Evolutionary conservation across 1,284 basidiomycete genomes (phyloP).

Genomic region (Cryptococcus deneoformans): DNA sequence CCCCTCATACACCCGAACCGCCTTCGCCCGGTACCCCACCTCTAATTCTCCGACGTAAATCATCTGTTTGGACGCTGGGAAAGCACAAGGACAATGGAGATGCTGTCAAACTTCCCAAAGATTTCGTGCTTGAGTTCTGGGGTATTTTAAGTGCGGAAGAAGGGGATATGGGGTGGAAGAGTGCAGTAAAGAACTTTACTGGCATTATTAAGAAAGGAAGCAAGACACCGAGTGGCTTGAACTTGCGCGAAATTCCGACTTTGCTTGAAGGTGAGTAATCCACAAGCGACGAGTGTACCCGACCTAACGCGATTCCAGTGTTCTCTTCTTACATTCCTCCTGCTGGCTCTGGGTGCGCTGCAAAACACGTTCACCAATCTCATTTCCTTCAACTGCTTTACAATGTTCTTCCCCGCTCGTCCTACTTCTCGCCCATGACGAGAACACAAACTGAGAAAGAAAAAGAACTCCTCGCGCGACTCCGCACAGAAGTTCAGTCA

Average conservation of each 20-base stretch:
- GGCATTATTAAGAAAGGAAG: conserved; percentile 43
- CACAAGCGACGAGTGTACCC: not conserved
- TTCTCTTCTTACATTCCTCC: conserved; percentile 32
- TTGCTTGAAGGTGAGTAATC: conserved; percentile 37
- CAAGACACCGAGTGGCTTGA: conserved; percentile 42
- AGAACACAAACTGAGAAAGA: conserved; percentile 41
- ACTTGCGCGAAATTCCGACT: conserved; percentile 41
- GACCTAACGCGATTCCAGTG: conserved; percentile 10
- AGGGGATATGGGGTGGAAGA: conserved; percentile 40
- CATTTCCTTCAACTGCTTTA: conserved; percentile 44
- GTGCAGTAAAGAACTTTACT: conserved; percentile 32
- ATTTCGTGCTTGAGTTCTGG: conserved; percentile 47
- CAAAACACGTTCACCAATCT: conserved; percentile 27
- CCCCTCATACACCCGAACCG: conserved; percentile 8
- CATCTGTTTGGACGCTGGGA: conserved; percentile 19
- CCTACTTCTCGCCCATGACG: conserved; percentile 38
- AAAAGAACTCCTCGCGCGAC: conserved; percentile 50
- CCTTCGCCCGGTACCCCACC: conserved; percentile 3
- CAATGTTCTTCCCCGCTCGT: conserved; percentile 30
- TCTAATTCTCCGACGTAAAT: conserved; percentile 19
- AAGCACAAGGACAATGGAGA: conserved; percentile 28
- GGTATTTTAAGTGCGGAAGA: conserved; percentile 32
- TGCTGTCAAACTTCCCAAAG: conserved; percentile 39
- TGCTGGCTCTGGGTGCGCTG: conserved; percentile 11
- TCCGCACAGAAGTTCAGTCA: conserved; percentile 44